A percentile compares a stretch with the other conserved stretches of the same genome.
Evolutionary conservation across 441 rosid species (phyloP).

Genomic region (Flueggea neowawraea): DNA sequence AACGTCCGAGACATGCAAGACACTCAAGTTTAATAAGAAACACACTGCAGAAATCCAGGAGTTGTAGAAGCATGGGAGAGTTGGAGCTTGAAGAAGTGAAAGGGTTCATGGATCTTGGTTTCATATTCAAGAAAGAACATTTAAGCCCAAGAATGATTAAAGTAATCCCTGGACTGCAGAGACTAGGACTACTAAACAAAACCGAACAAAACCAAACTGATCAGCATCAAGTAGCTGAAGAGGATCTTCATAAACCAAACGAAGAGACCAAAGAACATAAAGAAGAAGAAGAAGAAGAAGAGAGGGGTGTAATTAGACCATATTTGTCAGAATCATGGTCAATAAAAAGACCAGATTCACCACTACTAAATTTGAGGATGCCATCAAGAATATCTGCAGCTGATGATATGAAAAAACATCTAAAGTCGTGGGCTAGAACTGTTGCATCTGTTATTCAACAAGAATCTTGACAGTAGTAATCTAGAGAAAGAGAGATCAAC

Average conservation of each 20-base stretch:
- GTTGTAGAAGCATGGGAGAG: slow-evolving; percentile 37
- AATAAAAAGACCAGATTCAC: slow-evolving; percentile 49
- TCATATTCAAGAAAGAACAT: slow-evolving; percentile 39
- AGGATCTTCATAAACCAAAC: too few relatives aligned
- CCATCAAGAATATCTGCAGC: slow-evolving; percentile 28
- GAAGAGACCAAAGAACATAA: background rate
- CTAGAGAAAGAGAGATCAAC: too few relatives aligned
- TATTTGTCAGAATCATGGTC: slow-evolving; percentile 66
- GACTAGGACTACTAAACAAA: slow-evolving; percentile 22
- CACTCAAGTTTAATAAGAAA: slow-evolving; percentile 2
- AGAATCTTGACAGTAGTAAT: slow-evolving; percentile 17
- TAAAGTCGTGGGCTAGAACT: slow-evolving; percentile 56
- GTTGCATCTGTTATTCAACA: slow-evolving; percentile 47
- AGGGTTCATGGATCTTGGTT: slow-evolving; percentile 67
- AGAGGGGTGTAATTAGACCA: slow-evolving; percentile 30
- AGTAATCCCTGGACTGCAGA: slow-evolving; percentile 52
- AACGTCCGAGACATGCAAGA: slow-evolving; percentile 8
- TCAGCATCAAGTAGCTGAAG: background rate
- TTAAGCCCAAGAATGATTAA: slow-evolving; percentile 33
- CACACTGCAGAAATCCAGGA: slow-evolving; percentile 26
- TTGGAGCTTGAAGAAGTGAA: slow-evolving; percentile 62
- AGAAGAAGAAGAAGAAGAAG: slow-evolving; percentile 7
- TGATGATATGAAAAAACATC: slow-evolving; percentile 52
- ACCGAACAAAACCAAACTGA: slow-evolving; percentile 1
- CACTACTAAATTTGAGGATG: slow-evolving; percentile 34